Evolutionary conservation across 257 asterid species (phyloP).

Genomic region (Ballota nigra): DNA sequence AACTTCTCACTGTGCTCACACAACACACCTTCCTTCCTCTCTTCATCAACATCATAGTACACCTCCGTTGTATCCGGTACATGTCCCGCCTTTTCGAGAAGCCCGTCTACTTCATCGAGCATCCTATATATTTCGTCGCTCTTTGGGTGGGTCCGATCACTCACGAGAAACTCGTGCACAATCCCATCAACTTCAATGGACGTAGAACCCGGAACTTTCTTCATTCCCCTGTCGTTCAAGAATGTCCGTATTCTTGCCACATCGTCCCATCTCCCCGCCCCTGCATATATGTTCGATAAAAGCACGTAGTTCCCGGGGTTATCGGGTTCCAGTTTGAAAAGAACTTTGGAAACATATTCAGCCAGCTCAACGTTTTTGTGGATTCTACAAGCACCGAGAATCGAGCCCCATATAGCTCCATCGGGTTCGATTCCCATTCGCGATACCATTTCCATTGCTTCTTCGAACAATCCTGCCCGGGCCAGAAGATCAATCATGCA

Average conservation of each 20-base stretch:
- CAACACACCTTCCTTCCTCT: conserved; percentile 43
- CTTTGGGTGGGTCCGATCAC: conserved; percentile 37
- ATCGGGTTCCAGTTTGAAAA: conserved; percentile 36
- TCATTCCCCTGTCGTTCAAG: conserved; percentile 42
- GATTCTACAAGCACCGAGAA: conserved; percentile 41
- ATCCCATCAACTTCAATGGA: conserved; percentile 42
- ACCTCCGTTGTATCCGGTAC: conserved; percentile 45
- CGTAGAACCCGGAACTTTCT: conserved; percentile 48
- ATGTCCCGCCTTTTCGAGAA: conserved; percentile 30
- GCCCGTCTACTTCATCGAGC: conserved; percentile 39
- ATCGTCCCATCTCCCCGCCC: conserved; percentile 44
- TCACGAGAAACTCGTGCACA: conserved; percentile 49
- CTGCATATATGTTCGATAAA: conserved; percentile 42
- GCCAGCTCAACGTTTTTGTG: conserved; percentile 39
- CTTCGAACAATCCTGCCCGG: conserved; percentile 37
- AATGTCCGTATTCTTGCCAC: conserved; percentile 41
- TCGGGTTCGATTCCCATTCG: conserved; percentile 40
- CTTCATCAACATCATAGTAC: conserved; percentile 40
- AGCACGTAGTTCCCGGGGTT: conserved; percentile 37
- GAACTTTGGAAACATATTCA: conserved; percentile 30
- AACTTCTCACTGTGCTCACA: conserved; percentile 46
- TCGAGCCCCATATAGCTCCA: conserved; percentile 48
- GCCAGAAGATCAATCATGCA: conserved; percentile 44
- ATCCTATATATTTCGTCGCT: conserved; percentile 34
- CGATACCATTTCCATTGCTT: conserved; percentile 35